Evolutionary conservation across 305 asterid genomes (phyloP).

Genomic region (Euphrasia arctica): DNA sequence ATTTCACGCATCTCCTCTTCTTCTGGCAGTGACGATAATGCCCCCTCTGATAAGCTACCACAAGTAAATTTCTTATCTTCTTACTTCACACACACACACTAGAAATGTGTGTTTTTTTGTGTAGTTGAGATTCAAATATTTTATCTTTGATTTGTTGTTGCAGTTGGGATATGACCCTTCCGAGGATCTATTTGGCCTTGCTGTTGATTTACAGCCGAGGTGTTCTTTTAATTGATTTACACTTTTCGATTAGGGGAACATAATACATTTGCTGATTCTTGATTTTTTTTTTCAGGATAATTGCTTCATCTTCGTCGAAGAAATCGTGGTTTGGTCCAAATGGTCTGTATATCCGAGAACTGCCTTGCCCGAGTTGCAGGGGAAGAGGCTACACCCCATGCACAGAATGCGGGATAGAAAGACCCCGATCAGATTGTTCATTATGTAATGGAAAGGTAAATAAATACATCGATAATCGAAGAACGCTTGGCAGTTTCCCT

Average conservation of each 20-base stretch:
- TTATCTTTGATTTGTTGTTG: slow-evolving; percentile 23
- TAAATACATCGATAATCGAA: background rate
- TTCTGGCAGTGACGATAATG: too few relatives aligned
- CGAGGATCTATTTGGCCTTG: slow-evolving; percentile 76
- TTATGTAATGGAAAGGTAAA: slow-evolving; percentile 75
- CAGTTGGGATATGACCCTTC: slow-evolving; percentile 84
- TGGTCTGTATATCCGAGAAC: slow-evolving; percentile 87
- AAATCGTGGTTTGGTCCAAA: slow-evolving; percentile 98
- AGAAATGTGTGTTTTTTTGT: too few relatives aligned
- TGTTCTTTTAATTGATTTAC: slow-evolving; percentile 3
- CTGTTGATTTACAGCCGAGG: slow-evolving; percentile 55
- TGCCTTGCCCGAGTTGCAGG: slow-evolving; percentile 94
- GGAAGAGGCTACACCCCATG: slow-evolving; percentile 96
- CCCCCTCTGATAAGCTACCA: too few relatives aligned
- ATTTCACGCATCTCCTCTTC: too few relatives aligned
- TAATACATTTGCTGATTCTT: too few relatives aligned
- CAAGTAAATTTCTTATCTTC: too few relatives aligned
- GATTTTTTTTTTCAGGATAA: slow-evolving; percentile 37
- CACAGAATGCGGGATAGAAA: slow-evolving; percentile 80
- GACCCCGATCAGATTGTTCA: slow-evolving; percentile 75
- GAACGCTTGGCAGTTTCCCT: slow-evolving; percentile 3
- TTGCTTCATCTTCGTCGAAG: slow-evolving; percentile 50
- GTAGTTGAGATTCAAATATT: slow-evolving; percentile 10
- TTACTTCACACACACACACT: too few relatives aligned
- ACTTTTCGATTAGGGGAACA: too few relatives aligned